Conservation (phyloP, 192 early-diverging fungal genomes). For the Umbelopsis ramanniana region DNA sequence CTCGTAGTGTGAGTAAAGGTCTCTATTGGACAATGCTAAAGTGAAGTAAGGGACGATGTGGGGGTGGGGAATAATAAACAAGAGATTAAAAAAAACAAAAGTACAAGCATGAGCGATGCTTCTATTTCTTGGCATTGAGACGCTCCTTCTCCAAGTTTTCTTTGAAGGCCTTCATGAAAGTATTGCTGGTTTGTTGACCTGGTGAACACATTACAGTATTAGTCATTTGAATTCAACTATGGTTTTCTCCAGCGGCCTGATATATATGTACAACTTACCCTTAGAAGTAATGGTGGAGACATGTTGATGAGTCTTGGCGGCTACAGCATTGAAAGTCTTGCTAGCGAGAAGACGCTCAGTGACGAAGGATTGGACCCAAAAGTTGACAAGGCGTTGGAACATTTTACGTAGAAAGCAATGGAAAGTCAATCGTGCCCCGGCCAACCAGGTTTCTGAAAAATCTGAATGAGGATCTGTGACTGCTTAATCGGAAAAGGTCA, state of each 20-base stretch:
- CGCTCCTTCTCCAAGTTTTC: slow-evolving; percentile 47
- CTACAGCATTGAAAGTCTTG: slow-evolving; percentile 38
- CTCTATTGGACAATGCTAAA: not conserved
- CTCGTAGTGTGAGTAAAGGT: too few species aligned
- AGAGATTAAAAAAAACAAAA: not conserved
- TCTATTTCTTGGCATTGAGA: slow-evolving; percentile 30
- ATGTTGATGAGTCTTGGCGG: slow-evolving; percentile 45
- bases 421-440: not conserved
- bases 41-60: not conserved
- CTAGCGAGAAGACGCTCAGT: slow-evolving; percentile 46
- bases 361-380: slow-evolving; percentile 41
- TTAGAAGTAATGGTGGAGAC: slow-evolving; percentile 36
- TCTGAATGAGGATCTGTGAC: too few species aligned
- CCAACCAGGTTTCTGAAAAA: too few species aligned
- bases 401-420: slow-evolving; percentile 23
- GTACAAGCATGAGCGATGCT: not conserved
- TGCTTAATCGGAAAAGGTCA: too few species aligned
- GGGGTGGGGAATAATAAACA: too few species aligned
- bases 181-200: slow-evolving; percentile 28
- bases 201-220: not conserved
- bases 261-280: slow-evolving; percentile 22
- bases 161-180: slow-evolving; percentile 47
- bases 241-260: not conserved
- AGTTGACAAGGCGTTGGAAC: slow-evolving; percentile 45
- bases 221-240: not conserved